phyloP scores from a whole-genome alignment of 257 asterid genomes.

The Oldenlandia corymbosa region DNA sequence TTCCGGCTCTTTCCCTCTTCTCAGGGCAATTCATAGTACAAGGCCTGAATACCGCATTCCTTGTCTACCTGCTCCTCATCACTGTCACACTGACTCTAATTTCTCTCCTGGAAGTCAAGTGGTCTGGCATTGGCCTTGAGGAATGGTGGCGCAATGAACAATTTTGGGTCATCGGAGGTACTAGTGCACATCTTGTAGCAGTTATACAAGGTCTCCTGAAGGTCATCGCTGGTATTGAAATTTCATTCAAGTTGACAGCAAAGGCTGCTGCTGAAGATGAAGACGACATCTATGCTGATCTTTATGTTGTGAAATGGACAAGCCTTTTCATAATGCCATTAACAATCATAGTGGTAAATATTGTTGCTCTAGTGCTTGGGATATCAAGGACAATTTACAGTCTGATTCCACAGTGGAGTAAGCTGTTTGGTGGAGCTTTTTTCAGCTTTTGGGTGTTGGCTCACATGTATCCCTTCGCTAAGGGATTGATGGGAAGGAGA shows the following conservation, averaged over 20 bases:
- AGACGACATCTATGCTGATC: conserved; percentile 70
- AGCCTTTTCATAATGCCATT: conserved; percentile 72
- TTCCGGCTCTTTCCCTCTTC: conserved; percentile 85
- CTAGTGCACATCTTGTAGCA: conserved; percentile 81
- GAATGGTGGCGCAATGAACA: conserved; percentile 98
- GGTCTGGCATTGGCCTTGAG: conserved; percentile 88
- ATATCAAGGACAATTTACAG: conserved; percentile 61
- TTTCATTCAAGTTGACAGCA: conserved; percentile 72
- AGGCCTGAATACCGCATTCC: conserved; percentile 47
- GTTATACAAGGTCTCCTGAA: conserved; percentile 85
- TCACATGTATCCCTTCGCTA: conserved; percentile 77
- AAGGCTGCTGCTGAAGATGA: conserved; percentile 70
- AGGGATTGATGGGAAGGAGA: conserved; percentile 94
- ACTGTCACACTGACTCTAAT: conserved; percentile 56
- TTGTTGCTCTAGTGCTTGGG: conserved; percentile 66
- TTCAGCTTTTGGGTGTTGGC: conserved; percentile 91
- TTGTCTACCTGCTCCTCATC: conserved; percentile 59
- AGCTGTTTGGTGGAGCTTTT: conserved; percentile 78
- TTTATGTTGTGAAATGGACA: conserved; percentile 79
- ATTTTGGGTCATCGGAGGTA: conserved; percentile 90
- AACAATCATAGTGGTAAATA: conserved; percentile 47
- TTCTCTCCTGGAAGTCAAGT: conserved; percentile 84
- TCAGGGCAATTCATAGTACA: conserved; percentile 85
- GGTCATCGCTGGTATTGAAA: conserved; percentile 82
- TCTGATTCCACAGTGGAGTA: conserved; percentile 84